A percentile compares a stretch with the other conserved stretches of the same genome.
Conservation (phyloP, 306 rosid genomes). For the Cajanus cajan region DNA sequence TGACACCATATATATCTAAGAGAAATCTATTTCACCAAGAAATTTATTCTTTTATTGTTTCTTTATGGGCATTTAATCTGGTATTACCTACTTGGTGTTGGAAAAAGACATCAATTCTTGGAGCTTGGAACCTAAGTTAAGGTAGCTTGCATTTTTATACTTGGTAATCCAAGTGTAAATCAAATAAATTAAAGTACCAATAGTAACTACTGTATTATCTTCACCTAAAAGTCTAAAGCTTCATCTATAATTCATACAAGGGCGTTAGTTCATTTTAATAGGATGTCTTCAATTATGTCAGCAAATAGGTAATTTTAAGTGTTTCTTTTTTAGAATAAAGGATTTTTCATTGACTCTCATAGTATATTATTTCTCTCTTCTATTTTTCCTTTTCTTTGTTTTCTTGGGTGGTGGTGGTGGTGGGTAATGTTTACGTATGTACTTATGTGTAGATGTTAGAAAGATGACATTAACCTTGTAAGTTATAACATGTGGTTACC, state of each 20-base stretch:
- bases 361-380: neutral
- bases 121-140: conserved; percentile 59
- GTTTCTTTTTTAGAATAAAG: conserved; percentile 20
- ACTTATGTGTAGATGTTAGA: neutral
- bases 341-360: neutral
- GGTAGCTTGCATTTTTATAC: conserved; percentile 58
- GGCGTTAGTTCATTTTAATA: neutral
- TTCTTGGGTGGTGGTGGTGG: too few species aligned
- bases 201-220: conserved; percentile 3
- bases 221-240: conserved; percentile 20
- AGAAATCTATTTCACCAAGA: too few species aligned
- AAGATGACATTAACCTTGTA: neutral
- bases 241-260: neutral
- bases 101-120: conserved; percentile 70
- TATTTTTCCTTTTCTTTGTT: neutral
- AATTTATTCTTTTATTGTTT: conserved; percentile 71
- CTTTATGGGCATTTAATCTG: conserved; percentile 65
- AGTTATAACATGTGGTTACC: neutral
- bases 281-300: conserved; percentile 19
- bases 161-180: conserved; percentile 57
- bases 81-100: conserved; percentile 48
- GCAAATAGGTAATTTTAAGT: neutral
- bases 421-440: neutral
- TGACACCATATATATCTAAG: too few species aligned
- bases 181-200: neutral